Evolutionary conservation across 2,329 filamentous ascomycete genomes (phyloP).

Genomic region (Stachybotrys echinatus): DNA sequence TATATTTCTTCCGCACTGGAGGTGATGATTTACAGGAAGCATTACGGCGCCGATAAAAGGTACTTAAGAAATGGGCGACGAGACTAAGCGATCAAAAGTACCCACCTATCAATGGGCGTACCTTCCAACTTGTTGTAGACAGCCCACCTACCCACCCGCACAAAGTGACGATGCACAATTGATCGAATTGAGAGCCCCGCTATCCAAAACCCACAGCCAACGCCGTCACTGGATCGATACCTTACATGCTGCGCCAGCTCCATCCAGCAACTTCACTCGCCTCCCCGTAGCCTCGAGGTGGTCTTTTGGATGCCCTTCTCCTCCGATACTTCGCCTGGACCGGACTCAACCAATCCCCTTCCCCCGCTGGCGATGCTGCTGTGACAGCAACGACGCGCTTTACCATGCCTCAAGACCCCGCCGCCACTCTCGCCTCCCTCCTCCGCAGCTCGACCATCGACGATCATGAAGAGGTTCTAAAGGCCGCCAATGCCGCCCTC

Average conservation of each 20-base stretch:
- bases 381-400: constrained; percentile 1
- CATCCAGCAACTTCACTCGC: not conserved
- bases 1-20: too few species aligned
- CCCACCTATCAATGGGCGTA: too few species aligned
- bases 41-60: too few species aligned
- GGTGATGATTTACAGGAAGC: too few species aligned
- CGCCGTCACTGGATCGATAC: not conserved
- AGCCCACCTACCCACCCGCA: not conserved
- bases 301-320: too few species aligned
- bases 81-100: not conserved
- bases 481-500: constrained; percentile 36
- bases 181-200: constrained; percentile 1
- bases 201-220: not conserved
- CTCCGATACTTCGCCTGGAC: not conserved
- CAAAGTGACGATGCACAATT: constrained; percentile 1
- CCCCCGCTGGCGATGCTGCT: constrained; percentile 13
- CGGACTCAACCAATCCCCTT: too few species aligned
- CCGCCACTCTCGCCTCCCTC: constrained; percentile 46
- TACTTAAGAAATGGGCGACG: not conserved
- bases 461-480: constrained; percentile 71
- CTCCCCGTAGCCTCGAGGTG: not conserved
- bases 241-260: not conserved
- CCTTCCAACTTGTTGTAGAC: too few species aligned
- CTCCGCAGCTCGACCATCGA: constrained; percentile 52
- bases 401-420: constrained; percentile 39